Conservation (phyloP, 2,329 filamentous ascomycete genomes). For the Calonectria naviculata region DNA sequence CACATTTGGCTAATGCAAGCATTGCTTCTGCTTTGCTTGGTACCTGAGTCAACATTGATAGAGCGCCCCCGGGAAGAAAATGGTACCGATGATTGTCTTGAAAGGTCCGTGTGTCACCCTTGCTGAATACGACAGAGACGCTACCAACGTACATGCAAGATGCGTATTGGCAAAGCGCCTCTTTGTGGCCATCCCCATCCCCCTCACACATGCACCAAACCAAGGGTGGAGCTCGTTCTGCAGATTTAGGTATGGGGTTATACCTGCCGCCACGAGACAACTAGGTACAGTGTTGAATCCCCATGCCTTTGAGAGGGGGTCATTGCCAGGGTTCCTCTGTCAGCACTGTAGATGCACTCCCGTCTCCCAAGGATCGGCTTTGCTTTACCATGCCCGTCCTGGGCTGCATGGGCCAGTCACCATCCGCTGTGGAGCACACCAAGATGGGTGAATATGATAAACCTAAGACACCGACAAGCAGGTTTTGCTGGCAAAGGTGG, state of each 20-base stretch:
- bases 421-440: constrained; percentile 21
- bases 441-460: constrained; percentile 27
- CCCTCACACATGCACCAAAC: constrained; percentile 25
- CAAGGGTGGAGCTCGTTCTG: constrained; percentile 41
- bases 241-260: constrained; percentile 43
- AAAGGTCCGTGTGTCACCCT: constrained; percentile 49
- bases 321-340: constrained; percentile 24
- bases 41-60: constrained; percentile 45
- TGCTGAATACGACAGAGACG: constrained; percentile 35
- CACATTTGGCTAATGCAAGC: constrained; percentile 38
- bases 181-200: constrained; percentile 23
- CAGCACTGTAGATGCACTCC: constrained; percentile 31
- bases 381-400: constrained; percentile 30
- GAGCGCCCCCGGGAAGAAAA: constrained; percentile 36
- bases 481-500: constrained; percentile 7
- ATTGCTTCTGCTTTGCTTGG: constrained; percentile 41
- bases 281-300: constrained; percentile 17
- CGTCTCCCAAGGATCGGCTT: constrained; percentile 27
- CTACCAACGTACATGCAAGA: constrained; percentile 39
- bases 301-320: constrained; percentile 6
- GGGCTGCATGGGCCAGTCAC: constrained; percentile 27
- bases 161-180: constrained; percentile 34
- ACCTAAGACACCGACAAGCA: constrained; percentile 26
- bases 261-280: constrained; percentile 45
- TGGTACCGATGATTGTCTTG: constrained; percentile 47